These are phyloP conservation scores for Lophiostoma macrostomum DNA, from an alignment of 495 filamentous ascomycete species.

Conservation along the genomic window DNA sequence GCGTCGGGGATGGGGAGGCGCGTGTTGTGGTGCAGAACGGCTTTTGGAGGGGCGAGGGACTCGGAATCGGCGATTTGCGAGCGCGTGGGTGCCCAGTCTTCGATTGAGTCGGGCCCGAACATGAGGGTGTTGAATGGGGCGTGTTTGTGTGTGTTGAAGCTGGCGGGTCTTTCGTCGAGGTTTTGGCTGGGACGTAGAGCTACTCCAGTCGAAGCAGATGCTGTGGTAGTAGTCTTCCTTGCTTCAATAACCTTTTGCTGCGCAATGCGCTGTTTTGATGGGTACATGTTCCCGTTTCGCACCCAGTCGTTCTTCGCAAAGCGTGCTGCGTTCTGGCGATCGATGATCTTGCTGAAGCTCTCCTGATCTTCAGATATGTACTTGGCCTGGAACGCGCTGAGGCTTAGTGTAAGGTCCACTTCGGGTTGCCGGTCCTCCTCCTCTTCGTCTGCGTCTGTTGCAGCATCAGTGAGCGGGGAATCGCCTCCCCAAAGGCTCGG, in stretches of 20 bases:
- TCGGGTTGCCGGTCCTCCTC: slow-evolving; percentile 42
- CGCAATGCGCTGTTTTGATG: slow-evolving; percentile 71
- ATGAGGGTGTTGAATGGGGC: slow-evolving; percentile 80
- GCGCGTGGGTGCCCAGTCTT: slow-evolving; percentile 63
- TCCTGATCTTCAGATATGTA: slow-evolving; percentile 98
- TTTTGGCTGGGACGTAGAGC: slow-evolving; percentile 44
- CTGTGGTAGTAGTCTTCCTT: slow-evolving; percentile 30
- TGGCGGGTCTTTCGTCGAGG: slow-evolving; percentile 68
- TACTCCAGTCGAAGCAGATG: slow-evolving; percentile 9
- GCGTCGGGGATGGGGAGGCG: slow-evolving; percentile 51
- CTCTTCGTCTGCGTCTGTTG: slow-evolving; percentile 33
- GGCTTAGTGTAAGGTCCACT: slow-evolving; percentile 78
- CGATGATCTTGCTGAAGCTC: slow-evolving; percentile 85
- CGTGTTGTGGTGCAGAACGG: slow-evolving; percentile 81
- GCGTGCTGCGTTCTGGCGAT: slow-evolving; percentile 82
- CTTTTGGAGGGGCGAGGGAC: slow-evolving; percentile 73
- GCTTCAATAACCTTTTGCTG: slow-evolving; percentile 68
- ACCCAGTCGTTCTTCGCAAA: slow-evolving; percentile 83
- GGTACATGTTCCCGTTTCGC: slow-evolving; percentile 64
- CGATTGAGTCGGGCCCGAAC: slow-evolving; percentile 75
- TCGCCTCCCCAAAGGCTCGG: slow-evolving; percentile 59
- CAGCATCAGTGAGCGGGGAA: slow-evolving; percentile 61
- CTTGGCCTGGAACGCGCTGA: slow-evolving; percentile 81
- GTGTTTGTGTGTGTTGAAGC: slow-evolving; percentile 71
- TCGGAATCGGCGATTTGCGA: slow-evolving; percentile 63